Evolutionary conservation across 345 rosid genomes (phyloP), one percentile per base, ranked within the genome.

Genomic region (Tarenaya hassleriana): DNA sequence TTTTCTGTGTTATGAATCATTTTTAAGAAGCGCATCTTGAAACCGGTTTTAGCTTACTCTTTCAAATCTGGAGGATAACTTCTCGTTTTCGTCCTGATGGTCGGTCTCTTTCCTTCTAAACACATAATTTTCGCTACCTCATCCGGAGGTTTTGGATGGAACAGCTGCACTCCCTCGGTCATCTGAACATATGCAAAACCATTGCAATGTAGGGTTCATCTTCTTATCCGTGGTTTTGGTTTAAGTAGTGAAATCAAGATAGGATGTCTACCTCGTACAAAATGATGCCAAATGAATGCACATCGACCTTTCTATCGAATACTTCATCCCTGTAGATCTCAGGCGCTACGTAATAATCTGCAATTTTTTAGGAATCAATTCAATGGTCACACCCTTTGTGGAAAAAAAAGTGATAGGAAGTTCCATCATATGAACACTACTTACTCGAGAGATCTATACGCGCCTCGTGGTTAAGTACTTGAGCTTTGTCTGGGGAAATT

Each of bases 111-210:
- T 55, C 78, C 81, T 69, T 88, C 96, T 9, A 61, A 3, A 61
- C 88, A 81, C 69, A 92, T 79, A 66, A 75, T 34, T 56, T 61
- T 81, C 37, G 76, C 66, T 17, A 71, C 84, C 66, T 88, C 95
- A 69, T 75, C 88, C 14, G 75, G 74, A 7, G 88, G 41, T 68
- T 68, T 88, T 29, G 88, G 84, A 68, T 83, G 75, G 65, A 88
- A 83, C 49, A 90, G 84, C n/a, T 63, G 69, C 10, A 75, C 75
- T 65, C 98, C 98, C 55, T 92, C 96, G 21, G 83, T 73, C 85
- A 88, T 81, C 98, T 92, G 67, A 58, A 58, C 34, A 70, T 10
- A 52, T 13, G 37, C 61, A 51, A 45, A 61, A 16, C 16, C 47
- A 41, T n/a, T n/a, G 16, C 7, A 15, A 1, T 1, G 1, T 12